Conservation (phyloP, 331 rosid genomes). For the Quercus phellos region DNA sequence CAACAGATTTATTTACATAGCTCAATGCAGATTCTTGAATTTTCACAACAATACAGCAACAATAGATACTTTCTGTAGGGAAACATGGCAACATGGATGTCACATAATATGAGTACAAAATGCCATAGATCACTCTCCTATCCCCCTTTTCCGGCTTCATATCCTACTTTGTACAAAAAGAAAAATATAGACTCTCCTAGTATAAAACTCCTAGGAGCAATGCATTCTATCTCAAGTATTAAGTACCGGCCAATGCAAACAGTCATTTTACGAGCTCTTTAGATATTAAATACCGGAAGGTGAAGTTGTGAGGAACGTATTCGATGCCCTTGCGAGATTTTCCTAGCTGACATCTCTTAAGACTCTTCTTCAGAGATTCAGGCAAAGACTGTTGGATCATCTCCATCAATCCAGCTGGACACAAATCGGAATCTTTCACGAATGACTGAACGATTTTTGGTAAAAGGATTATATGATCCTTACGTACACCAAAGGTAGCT, state of each 20-base stretch:
- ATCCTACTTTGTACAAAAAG: slow-evolving; percentile 53
- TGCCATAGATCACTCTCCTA: slow-evolving; percentile 21
- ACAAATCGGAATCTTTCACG: slow-evolving; percentile 63
- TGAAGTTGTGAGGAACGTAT: slow-evolving; percentile 76
- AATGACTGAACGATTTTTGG: slow-evolving; percentile 82
- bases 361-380: slow-evolving; percentile 62
- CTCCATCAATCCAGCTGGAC: slow-evolving; percentile 53
- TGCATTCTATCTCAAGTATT: slow-evolving; percentile 9
- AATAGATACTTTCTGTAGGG: slow-evolving; percentile 12
- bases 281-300: slow-evolving; percentile 76
- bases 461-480: slow-evolving; percentile 64
- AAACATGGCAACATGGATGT: not conserved
- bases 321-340: slow-evolving; percentile 74
- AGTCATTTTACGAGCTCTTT: slow-evolving; percentile 71
- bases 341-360: slow-evolving; percentile 44
- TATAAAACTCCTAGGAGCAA: slow-evolving; percentile 10
- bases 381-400: slow-evolving; percentile 74
- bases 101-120: slow-evolving; percentile 24
- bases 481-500: slow-evolving; percentile 82
- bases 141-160: slow-evolving; percentile 14
- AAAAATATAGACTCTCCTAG: slow-evolving; percentile 17
- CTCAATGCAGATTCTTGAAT: slow-evolving; percentile 11
- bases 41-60: slow-evolving; percentile 15
- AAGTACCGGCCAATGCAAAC: not conserved
- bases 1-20: slow-evolving; percentile 33